These are phyloP conservation scores for Ophiostoma tasmaniense DNA, from an alignment of 2,329 filamentous ascomycete genomes.

Conservation along the genomic window DNA sequence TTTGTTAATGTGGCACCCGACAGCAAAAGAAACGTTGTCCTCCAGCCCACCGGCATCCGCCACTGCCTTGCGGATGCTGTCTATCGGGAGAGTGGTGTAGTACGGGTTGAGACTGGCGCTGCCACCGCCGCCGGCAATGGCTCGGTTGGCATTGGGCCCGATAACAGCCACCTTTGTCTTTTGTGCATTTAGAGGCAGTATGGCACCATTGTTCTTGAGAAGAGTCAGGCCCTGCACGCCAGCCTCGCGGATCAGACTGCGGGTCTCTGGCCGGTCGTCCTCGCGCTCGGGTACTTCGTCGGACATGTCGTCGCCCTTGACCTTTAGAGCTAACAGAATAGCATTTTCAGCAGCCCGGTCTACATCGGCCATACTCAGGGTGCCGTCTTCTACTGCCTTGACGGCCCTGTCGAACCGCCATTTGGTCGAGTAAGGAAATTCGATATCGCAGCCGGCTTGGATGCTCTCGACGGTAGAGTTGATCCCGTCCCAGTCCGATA, in stretches of 20 bases:
- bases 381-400: conserved; percentile 37
- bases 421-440: conserved; percentile 49
- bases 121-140: conserved; percentile 59
- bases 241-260: neutral
- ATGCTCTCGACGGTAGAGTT: conserved; percentile 50
- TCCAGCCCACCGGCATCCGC: neutral
- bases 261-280: neutral
- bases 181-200: conserved; percentile 17
- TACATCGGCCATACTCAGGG: neutral
- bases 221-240: neutral
- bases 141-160: conserved; percentile 57
- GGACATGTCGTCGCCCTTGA: neutral
- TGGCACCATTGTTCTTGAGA: neutral
- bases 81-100: conserved; percentile 56
- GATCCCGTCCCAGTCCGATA: conserved; percentile 51
- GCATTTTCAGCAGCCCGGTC: neutral
- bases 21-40: conserved; percentile 17
- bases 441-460: conserved; percentile 48
- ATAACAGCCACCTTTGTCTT: conserved; percentile 56
- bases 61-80: conserved; percentile 43
- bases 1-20: conserved; percentile 56
- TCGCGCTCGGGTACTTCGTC: neutral
- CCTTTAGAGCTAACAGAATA: neutral
- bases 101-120: conserved; percentile 62
- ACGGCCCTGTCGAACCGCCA: conserved; percentile 51